These are phyloP conservation scores for Boletus tomentosulus DNA, from an alignment of 768 basidiomycete genomes.

Conservation along the genomic window DNA sequence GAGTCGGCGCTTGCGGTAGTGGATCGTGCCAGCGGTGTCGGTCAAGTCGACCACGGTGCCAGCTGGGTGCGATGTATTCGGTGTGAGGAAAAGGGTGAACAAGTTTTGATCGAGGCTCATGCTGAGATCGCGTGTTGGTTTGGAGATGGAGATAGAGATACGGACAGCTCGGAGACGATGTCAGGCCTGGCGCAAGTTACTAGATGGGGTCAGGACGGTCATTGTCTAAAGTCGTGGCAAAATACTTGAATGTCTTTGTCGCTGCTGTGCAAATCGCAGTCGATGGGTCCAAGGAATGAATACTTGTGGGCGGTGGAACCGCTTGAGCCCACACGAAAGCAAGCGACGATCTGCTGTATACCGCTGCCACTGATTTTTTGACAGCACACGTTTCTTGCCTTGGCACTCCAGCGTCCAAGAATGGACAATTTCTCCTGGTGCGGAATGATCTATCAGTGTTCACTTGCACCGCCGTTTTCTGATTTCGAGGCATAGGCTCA, in stretches of 20 bases:
- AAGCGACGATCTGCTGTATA: too few relatives aligned
- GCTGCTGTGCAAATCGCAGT: constrained; percentile 1
- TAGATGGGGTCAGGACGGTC: background rate
- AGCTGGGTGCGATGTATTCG: constrained; percentile 53
- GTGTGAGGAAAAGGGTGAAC: constrained; percentile 70
- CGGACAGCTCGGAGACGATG: background rate
- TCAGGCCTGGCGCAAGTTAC: background rate
- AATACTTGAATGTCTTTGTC: background rate
- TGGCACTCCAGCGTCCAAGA: too few relatives aligned
- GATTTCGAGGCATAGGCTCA: too few relatives aligned
- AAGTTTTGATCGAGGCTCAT: constrained; percentile 88
- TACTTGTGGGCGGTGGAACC: background rate
- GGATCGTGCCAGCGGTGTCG: constrained; percentile 55
- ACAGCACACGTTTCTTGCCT: background rate
- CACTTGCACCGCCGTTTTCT: too few relatives aligned
- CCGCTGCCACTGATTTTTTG: background rate
- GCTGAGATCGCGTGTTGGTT: background rate
- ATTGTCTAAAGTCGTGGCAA: background rate
- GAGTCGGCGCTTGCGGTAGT: constrained; percentile 71
- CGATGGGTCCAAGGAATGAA: background rate
- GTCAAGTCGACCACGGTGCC: constrained; percentile 58
- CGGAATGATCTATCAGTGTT: too few relatives aligned
- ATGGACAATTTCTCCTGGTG: too few relatives aligned
- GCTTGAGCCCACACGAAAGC: background rate
- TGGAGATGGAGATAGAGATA: too few relatives aligned